Evolutionary conservation across 2,329 filamentous ascomycete species (phyloP), one percentile per base, ranked within the genome.

Genomic region (Xenosphaeropsis pyriputrescens): DNA sequence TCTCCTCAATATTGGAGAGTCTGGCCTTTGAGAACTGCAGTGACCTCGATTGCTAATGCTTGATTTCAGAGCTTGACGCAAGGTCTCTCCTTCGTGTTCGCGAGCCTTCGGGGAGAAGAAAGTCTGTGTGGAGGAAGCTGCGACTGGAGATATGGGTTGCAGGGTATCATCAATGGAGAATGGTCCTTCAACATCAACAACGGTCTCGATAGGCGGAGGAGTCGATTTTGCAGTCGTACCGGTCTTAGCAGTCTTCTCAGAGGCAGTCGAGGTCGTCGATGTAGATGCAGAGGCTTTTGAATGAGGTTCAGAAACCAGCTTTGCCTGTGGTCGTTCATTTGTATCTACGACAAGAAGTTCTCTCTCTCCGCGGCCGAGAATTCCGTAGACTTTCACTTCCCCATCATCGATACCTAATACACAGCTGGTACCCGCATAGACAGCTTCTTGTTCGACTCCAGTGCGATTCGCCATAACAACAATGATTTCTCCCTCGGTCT

Each of bases 361-460:
- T 48, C 82, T 75, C 39, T 80, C 72, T 1, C 71, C 73, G n/a
- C 81, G 76, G 0, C 81, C 80, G 3, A 85, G 59, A 0, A 84
- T 59, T 0, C 81, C 80, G 38, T 79, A 85, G 0, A 86, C 66
- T 35, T 60, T 74, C 7, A 85, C 75, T 33, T 75, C 72, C 0
- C 79, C 81, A 5, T 63, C 57, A 8, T 71, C 62, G 19, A 89
- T 70, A 3, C 75, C 74, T 19, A 89, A 56, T 0, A 88, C 76
- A 0, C 76, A 70, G 42, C 78, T 85, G 0, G 79, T 85, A 0
- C 84, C 84, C 0, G 82, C 77, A 55, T 85, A 91, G 1, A 72
- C 67, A 32, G 30, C 30, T 12, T 32, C 30, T 3, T 14, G 6
- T 17, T 32, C 30, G 2, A 17, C 16, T 0, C 83, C 84, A 22